Evolutionary conservation across 768 basidiomycete genomes (phyloP), one percentile per base, ranked within the genome.

Genomic region (Leccinum aurantiacum): DNA sequence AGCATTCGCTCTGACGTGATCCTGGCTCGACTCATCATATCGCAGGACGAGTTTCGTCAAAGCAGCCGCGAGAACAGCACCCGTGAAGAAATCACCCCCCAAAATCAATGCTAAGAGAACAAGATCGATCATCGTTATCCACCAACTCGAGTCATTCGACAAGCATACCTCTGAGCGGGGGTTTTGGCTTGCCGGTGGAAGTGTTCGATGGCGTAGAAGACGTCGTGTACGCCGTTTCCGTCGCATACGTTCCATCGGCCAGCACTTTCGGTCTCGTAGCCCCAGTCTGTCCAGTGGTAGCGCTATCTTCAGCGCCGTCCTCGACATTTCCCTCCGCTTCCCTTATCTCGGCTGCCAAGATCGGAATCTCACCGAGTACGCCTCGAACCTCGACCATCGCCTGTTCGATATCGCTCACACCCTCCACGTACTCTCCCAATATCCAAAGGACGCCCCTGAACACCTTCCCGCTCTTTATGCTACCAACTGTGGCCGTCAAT

Each of bases 371-470:
- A 14, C 97, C 96, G 37, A 99, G 75, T 14, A 93, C 88, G 69
- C 88, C 87, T 57, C 95, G 80, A 48, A 98, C 80, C 72, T 93
- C 91, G 51, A 79, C 78, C 82, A 97, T 86, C 2, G 87, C 82
- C 49, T 75, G 79, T 60, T 86, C 80, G 61, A 98, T 91, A 60
- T 91, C 91, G 57, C 74, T 59, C 53, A 82, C 75, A 5, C 79
- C 76, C 63, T 88, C 85, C 41, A 91, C 88, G 67, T 98, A 99
- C 76, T 98, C 96, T 63, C 97, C 96, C n/a, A 98, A 81, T 64
- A 98, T 97, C 96, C 97, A 98, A 52, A 98, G 82, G 17, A 98
- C 84, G 7, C 96, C 97, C 5, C 95, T 88, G 81, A 91, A 98
- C 24, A 98, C 95, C 74, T 98, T 98, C 57, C 95, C 95, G 1